phyloP scores from a whole-genome alignment of 768 basidiomycete species.

The Lactifluus volemus region DNA sequence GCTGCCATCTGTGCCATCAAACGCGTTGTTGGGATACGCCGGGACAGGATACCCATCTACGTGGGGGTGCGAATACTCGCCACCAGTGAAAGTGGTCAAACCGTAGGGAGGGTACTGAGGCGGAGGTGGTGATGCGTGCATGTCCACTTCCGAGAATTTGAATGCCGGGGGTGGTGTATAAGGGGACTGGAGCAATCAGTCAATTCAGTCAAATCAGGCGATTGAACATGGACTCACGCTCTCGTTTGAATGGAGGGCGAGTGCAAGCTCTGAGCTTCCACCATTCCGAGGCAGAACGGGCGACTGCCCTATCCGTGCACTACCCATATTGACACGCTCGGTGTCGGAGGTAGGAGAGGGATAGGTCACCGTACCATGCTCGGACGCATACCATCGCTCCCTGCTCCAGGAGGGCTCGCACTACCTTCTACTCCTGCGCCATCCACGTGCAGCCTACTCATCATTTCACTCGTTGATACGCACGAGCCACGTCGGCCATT shows the following conservation, averaged over 20 bases:
- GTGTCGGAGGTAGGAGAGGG: conserved; percentile 17
- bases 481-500: conserved; percentile 18
- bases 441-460: conserved; percentile 10
- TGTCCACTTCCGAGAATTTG: conserved; percentile 10
- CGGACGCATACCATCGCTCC: conserved; percentile 16
- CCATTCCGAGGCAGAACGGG: not conserved
- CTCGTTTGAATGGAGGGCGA: conserved; percentile 14
- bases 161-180: conserved; percentile 12
- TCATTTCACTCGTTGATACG: conserved; percentile 16
- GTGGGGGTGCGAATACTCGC: conserved; percentile 11
- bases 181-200: not conserved
- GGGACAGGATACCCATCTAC: conserved; percentile 1
- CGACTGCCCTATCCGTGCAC: not conserved
- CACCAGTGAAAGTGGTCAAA: not conserved
- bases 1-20: conserved; percentile 3
- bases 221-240: not conserved
- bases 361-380: conserved; percentile 16
- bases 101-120: not conserved
- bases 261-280: conserved; percentile 14
- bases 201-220: not conserved
- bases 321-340: conserved; percentile 8
- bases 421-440: not conserved
- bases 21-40: not conserved
- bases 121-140: not conserved
- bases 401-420: not conserved